These are phyloP conservation scores for Pyrenula aspistea DNA, from an alignment of 495 filamentous ascomycete species.

Conservation along the genomic window DNA sequence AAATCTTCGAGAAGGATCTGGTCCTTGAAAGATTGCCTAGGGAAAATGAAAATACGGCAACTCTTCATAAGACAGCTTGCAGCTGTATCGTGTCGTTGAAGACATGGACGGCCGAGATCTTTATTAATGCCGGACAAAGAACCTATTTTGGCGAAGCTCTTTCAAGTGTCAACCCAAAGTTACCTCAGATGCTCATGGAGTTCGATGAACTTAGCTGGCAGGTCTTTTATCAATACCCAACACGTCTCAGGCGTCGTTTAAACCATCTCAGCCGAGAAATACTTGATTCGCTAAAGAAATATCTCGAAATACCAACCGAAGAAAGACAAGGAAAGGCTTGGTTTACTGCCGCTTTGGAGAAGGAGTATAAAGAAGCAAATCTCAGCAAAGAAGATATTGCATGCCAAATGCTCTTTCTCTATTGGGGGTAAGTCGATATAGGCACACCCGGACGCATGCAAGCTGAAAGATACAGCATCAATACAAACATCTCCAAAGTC, in stretches of 20 bases:
- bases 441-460: background rate
- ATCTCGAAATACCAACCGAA: slow-evolving; percentile 10
- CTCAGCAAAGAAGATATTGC: slow-evolving; percentile 13
- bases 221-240: slow-evolving; percentile 6
- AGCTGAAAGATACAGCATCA: slow-evolving; percentile 7
- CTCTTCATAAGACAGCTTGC: background rate
- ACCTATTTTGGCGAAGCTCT: slow-evolving; percentile 15
- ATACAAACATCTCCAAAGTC: slow-evolving; percentile 17
- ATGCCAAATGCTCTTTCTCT: slow-evolving; percentile 5
- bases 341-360: slow-evolving; percentile 7
- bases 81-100: background rate
- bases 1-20: background rate
- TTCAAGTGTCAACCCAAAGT: slow-evolving; percentile 11
- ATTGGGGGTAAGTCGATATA: slow-evolving; percentile 11
- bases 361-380: slow-evolving; percentile 1
- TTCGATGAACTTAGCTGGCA: slow-evolving; percentile 19
- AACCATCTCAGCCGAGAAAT: background rate
- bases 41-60: background rate
- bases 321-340: slow-evolving; percentile 7
- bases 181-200: slow-evolving; percentile 6
- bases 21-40: background rate
- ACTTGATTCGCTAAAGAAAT: slow-evolving; percentile 7
- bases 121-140: slow-evolving; percentile 9
- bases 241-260: slow-evolving; percentile 4
- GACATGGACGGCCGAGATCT: slow-evolving; percentile 1